phyloP scores from a whole-genome alignment of 768 basidiomycete species.

The Phaeotremella fagi region DNA sequence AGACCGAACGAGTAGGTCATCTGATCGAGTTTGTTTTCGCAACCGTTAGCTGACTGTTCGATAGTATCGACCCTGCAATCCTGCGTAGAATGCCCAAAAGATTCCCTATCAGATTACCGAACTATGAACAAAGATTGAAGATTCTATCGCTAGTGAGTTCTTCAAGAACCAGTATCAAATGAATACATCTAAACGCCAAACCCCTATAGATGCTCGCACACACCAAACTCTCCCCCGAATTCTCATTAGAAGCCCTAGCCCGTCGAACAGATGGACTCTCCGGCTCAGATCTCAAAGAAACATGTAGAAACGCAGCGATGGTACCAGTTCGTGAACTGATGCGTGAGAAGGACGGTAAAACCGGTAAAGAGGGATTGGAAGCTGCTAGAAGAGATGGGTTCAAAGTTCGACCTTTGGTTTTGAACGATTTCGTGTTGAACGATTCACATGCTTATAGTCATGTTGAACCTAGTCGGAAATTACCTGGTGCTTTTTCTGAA shows the following conservation, averaged over 20 bases:
- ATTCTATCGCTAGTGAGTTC: constrained; percentile 69
- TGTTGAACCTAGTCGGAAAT: constrained; percentile 41
- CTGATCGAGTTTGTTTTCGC: constrained; percentile 75
- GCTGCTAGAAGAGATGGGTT: constrained; percentile 58
- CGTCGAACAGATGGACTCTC: constrained; percentile 67
- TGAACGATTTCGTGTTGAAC: constrained; percentile 62
- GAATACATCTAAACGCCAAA: too few relatives aligned
- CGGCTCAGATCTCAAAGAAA: constrained; percentile 85
- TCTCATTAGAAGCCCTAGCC: constrained; percentile 64
- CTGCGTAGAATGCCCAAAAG: constrained; percentile 84
- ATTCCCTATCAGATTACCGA: constrained; percentile 78
- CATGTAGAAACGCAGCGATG: constrained; percentile 93
- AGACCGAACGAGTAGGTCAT: constrained; percentile 67
- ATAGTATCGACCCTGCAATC: constrained; percentile 48
- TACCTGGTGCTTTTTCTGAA: constrained; percentile 28
- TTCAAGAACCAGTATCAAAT: too few relatives aligned
- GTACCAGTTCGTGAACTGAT: constrained; percentile 57
- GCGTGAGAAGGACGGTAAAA: constrained; percentile 41
- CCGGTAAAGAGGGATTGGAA: constrained; percentile 53
- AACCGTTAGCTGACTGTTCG: constrained; percentile 1
- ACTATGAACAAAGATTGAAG: constrained; percentile 69
- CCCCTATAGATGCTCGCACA: constrained; percentile 75
- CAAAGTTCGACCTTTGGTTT: constrained; percentile 63
- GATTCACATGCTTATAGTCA: constrained; percentile 46
- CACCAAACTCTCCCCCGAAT: constrained; percentile 61